phyloP scores from a whole-genome alignment of 441 rosid species.

The Erodium texanum region DNA sequence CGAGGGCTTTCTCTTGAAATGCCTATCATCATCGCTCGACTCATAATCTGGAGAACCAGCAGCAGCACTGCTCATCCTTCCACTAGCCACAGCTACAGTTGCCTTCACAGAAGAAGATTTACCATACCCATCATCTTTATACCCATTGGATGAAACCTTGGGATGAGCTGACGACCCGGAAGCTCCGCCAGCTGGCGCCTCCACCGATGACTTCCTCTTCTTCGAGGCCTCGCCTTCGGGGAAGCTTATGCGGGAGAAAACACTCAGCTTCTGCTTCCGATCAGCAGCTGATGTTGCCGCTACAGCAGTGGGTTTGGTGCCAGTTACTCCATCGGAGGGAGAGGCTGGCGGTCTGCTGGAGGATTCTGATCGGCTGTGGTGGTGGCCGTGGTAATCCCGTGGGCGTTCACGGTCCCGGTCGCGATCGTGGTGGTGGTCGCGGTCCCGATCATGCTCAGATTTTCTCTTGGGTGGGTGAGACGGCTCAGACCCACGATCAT shows the following conservation, averaged over 20 bases:
- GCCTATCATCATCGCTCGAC: constrained; percentile 69
- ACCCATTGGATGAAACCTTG: constrained; percentile 32
- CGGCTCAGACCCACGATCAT: constrained; percentile 27
- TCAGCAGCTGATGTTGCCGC: constrained; percentile 31
- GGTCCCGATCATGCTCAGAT: constrained; percentile 42
- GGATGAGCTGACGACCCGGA: constrained; percentile 23
- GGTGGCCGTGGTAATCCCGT: constrained; percentile 23
- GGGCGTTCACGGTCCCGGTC: constrained; percentile 27
- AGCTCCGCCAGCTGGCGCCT: constrained; percentile 10
- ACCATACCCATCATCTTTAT: constrained; percentile 24
- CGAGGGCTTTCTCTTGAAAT: constrained; percentile 83
- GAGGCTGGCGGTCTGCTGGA: constrained; percentile 30
- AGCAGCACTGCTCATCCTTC: constrained; percentile 25
- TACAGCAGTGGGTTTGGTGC: constrained; percentile 26
- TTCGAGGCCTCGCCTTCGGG: constrained; percentile 50
- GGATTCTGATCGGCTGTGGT: constrained; percentile 32
- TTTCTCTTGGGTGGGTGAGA: constrained; percentile 47
- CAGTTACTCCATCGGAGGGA: constrained; percentile 18
- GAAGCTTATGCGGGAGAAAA: constrained; percentile 88
- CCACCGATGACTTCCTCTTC: constrained; percentile 42
- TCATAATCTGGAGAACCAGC: constrained; percentile 38
- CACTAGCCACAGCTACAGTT: constrained; percentile 11
- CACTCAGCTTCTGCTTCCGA: constrained; percentile 50
- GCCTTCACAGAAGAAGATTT: constrained; percentile 28
- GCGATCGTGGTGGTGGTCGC: constrained; percentile 31